These are phyloP conservation scores for Bretschneidera sinensis DNA, from an alignment of 345 rosid species.

Conservation along the genomic window DNA sequence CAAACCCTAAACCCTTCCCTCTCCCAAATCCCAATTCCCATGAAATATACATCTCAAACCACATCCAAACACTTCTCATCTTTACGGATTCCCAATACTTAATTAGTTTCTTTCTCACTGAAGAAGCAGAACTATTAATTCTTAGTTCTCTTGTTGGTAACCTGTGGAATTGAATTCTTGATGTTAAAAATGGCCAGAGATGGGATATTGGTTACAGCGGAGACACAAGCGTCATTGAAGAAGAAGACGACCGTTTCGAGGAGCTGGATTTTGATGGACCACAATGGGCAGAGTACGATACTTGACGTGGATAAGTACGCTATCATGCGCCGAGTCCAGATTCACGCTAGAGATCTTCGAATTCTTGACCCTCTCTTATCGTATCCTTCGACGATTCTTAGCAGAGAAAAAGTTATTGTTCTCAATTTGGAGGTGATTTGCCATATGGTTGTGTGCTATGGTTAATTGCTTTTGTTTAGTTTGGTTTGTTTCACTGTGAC, in stretches of 20 bases:
- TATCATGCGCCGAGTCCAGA: constrained; percentile 48
- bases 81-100: not conserved
- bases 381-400: constrained; percentile 44
- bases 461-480: not conserved
- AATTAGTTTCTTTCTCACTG: not conserved
- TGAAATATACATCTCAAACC: no score
- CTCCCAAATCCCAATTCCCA: not conserved
- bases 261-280: constrained; percentile 43
- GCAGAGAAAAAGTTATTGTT: constrained; percentile 48
- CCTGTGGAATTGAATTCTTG: no score
- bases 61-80: not conserved
- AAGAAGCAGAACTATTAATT: not conserved
- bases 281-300: constrained; percentile 25
- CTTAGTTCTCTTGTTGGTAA: not conserved
- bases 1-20: not conserved
- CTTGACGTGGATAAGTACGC: constrained; percentile 51
- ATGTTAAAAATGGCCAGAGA: constrained; percentile 13
- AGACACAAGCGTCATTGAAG: constrained; percentile 23
- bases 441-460: not conserved
- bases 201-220: constrained; percentile 15
- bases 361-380: constrained; percentile 53
- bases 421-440: constrained; percentile 44
- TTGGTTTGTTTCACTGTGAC: not conserved
- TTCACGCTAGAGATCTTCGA: constrained; percentile 56
- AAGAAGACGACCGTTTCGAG: constrained; percentile 36